Percentiles rank a stretch among this genome's conserved stretches.
phyloP scores from a whole-genome alignment of 768 basidiomycete genomes.

The Guyanaporus albipodus region DNA sequence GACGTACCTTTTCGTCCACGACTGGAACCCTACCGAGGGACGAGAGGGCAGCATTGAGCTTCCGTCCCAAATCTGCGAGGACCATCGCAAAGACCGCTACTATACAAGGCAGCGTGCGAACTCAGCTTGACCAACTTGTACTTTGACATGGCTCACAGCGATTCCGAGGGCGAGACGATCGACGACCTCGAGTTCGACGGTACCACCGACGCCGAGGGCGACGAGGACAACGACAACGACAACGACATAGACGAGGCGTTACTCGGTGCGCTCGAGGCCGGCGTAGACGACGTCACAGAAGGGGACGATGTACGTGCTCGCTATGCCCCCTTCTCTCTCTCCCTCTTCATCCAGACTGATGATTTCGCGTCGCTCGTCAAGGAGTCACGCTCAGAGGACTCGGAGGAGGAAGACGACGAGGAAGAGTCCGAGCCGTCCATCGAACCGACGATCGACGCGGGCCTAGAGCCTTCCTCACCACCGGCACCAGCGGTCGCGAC shows the following conservation, averaged over 20 bases:
- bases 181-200: conserved; percentile 58
- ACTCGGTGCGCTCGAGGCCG: conserved; percentile 53
- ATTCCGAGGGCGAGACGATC: conserved; percentile 60
- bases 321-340: neutral
- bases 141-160: conserved; percentile 46
- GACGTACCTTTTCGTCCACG: conserved; percentile 83
- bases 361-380: conserved; percentile 21
- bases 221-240: conserved; percentile 45
- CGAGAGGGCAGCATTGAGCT: conserved; percentile 89
- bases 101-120: conserved; percentile 28
- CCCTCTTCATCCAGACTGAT: conserved; percentile 3
- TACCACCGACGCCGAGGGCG: conserved; percentile 41
- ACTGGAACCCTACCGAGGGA: conserved; percentile 83
- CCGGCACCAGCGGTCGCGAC: conserved; percentile 25
- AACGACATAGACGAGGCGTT: conserved; percentile 56
- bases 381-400: conserved; percentile 60
- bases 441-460: conserved; percentile 29
- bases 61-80: conserved; percentile 89
- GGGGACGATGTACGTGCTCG: conserved; percentile 68
- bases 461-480: conserved; percentile 26
- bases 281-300: conserved; percentile 62
- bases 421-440: conserved; percentile 42
- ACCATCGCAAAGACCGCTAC: conserved; percentile 68
- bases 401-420: conserved; percentile 54
- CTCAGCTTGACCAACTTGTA: conserved; percentile 1